Evolutionary conservation across 2,329 filamentous ascomycete species (phyloP).

Genomic region (Calonectria fujianensis): DNA sequence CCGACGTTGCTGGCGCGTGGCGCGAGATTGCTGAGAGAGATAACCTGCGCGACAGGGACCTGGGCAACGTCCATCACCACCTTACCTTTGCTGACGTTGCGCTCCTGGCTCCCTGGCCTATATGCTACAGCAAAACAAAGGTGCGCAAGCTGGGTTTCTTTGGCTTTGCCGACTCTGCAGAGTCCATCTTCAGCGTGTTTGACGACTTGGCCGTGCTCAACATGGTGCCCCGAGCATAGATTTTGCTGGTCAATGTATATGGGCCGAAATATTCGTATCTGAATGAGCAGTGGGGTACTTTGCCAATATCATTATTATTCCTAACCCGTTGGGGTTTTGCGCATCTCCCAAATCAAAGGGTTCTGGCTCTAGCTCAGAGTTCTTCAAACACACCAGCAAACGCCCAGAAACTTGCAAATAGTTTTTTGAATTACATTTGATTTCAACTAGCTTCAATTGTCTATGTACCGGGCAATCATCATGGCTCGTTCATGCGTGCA

Average conservation of each 20-base stretch:
- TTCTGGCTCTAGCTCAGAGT: too few relatives aligned
- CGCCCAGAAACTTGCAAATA: neutral
- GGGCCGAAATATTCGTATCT: neutral
- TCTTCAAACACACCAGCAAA: neutral
- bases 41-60: neutral
- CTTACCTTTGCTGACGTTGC: neutral
- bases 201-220: neutral
- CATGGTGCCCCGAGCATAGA: neutral
- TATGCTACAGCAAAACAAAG: neutral
- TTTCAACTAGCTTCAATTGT: conserved; percentile 46
- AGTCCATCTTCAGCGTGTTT: neutral
- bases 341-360: too few relatives aligned
- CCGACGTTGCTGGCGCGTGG: neutral
- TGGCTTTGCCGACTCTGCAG: neutral
- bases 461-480: conserved; percentile 50
- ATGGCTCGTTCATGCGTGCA: conserved; percentile 46
- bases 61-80: neutral
- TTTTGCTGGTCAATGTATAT: neutral
- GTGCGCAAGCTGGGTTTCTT: neutral
- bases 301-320: neutral
- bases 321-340: neutral
- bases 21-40: neutral
- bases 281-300: neutral
- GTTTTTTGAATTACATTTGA: conserved; percentile 15
- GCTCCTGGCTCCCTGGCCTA: neutral